Conservation (phyloP, 139 green algal species). For the Chlamydomonas applanata region DNA sequence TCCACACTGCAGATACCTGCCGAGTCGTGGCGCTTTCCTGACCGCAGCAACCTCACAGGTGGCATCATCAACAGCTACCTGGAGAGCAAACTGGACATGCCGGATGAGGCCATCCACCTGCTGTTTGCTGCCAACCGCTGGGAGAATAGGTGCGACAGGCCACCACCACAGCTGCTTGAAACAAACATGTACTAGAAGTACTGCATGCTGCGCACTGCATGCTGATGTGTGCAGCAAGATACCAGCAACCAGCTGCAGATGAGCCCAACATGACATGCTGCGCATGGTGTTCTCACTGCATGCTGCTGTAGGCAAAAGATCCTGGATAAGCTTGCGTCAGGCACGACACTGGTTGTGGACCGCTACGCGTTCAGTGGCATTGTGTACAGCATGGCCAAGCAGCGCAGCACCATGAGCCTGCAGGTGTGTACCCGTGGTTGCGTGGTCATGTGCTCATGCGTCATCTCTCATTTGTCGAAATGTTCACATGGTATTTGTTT, state of each 20-base stretch:
- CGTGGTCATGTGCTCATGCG: not conserved
- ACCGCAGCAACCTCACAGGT: conserved; percentile 83
- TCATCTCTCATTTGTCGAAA: not conserved
- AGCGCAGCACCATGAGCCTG: conserved; percentile 57
- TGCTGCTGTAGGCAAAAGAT: conserved; percentile 45
- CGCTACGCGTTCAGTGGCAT: conserved; percentile 89
- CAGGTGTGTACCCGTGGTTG: conserved; percentile 36
- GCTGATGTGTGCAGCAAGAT: too few relatives aligned
- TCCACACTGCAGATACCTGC: conserved; percentile 42
- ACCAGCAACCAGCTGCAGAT: not conserved
- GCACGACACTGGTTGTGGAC: conserved; percentile 90
- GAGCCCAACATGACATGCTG: too few relatives aligned
- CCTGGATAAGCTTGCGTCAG: conserved; percentile 59
- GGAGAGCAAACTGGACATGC: conserved; percentile 51
- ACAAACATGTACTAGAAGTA: too few relatives aligned
- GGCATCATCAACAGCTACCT: conserved; percentile 90
- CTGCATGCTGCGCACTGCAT: too few relatives aligned
- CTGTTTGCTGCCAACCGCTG: conserved; percentile 94
- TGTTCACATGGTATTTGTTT: not conserved
- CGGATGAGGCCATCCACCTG: conserved; percentile 83
- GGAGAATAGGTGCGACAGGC: conserved; percentile 86
- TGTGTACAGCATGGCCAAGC: conserved; percentile 91
- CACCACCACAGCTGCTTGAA: too few relatives aligned
- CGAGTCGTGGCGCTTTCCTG: conserved; percentile 90
- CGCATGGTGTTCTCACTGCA: too few relatives aligned